Percentiles rank a stretch among this genome's conserved stretches.
Evolutionary conservation across 2,329 filamentous ascomycete species (phyloP).

Genomic region (Paraphoma chrysanthemicola): DNA sequence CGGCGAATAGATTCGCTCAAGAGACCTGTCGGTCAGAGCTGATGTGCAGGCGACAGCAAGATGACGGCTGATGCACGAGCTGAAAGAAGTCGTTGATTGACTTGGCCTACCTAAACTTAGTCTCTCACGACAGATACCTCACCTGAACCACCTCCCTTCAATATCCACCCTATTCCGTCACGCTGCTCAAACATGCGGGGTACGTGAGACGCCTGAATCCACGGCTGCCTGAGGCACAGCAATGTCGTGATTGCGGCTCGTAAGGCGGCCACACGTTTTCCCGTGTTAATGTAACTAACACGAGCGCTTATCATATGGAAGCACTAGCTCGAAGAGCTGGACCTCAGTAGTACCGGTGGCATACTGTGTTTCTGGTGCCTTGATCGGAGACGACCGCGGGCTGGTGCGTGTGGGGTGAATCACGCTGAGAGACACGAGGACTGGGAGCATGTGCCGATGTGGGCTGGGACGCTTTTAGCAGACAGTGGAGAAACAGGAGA

Average conservation of each 20-base stretch:
- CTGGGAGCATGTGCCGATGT: too few species aligned
- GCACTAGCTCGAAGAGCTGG: background rate
- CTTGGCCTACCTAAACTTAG: background rate
- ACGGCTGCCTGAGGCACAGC: background rate
- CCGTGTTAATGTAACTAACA: background rate
- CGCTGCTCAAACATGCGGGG: background rate
- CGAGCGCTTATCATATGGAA: background rate
- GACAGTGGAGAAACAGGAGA: too few species aligned
- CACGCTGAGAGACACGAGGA: too few species aligned
- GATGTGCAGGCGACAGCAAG: background rate
- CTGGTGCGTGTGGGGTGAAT: too few species aligned
- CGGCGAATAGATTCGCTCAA: background rate
- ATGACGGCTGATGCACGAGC: slow-evolving; percentile 5
- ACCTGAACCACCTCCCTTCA: background rate
- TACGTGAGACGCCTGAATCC: background rate
- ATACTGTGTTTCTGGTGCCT: background rate
- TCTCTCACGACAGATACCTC: background rate
- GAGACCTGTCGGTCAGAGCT: background rate
- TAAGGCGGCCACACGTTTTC: background rate
- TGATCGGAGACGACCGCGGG: background rate
- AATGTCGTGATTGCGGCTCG: background rate
- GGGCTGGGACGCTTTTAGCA: too few species aligned
- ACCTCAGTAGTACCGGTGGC: background rate
- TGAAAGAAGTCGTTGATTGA: background rate
- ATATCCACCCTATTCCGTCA: background rate